Conservation (phyloP, 164 flowering plant species). For the Umbilicus rupestris region DNA sequence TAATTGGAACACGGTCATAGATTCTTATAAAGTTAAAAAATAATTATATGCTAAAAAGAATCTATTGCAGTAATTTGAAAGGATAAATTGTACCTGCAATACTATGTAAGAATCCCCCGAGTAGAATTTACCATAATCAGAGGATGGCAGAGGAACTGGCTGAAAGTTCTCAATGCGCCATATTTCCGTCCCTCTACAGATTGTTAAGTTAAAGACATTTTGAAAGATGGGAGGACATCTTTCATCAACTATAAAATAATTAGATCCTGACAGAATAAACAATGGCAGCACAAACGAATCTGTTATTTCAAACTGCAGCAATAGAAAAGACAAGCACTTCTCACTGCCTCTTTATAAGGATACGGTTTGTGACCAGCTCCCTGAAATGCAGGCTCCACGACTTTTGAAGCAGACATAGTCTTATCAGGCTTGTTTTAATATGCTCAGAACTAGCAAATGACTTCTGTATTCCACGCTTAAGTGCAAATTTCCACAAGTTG, state of each 20-base stretch:
- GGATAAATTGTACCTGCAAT: constrained; percentile 52
- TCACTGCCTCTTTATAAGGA: constrained; percentile 32
- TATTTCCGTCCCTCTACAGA: constrained; percentile 77
- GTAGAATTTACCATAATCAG: constrained; percentile 88
- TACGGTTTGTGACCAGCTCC: constrained; percentile 85
- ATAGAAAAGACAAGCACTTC: background rate
- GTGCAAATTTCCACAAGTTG: background rate
- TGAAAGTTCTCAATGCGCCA: constrained; percentile 93
- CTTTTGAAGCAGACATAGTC: constrained; percentile 65
- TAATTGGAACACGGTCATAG: too few species aligned
- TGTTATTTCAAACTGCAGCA: background rate
- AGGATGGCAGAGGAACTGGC: constrained; percentile 85
- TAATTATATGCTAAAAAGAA: background rate
- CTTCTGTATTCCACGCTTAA: background rate
- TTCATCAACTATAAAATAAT: background rate
- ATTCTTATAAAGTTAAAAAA: background rate
- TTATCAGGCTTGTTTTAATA: background rate
- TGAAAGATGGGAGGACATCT: background rate
- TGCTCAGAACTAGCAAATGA: background rate
- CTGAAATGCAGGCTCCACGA: constrained; percentile 86
- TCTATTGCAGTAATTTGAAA: background rate
- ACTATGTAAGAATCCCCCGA: constrained; percentile 79
- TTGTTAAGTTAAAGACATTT: constrained; percentile 31
- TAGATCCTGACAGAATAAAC: too few species aligned
- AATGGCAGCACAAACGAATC: background rate